Base-by-base conservation (phyloP, 495 filamentous ascomycete genomes). In the Cercophora samala region DNA sequence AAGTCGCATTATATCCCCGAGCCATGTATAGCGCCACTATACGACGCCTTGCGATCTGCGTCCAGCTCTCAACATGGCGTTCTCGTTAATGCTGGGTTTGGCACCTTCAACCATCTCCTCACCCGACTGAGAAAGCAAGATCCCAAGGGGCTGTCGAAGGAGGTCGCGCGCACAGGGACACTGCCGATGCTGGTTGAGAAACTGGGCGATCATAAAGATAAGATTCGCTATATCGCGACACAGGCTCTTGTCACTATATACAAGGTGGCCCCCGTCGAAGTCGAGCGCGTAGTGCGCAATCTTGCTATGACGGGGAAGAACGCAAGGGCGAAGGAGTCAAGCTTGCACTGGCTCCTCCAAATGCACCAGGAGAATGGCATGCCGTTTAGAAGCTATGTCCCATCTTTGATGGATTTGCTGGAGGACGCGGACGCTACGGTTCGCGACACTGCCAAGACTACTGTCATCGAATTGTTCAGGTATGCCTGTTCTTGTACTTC, bases 381-480 rank as follows among this genome's bases (percentile, higher is more conserved):
- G 69, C 86, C 88, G 60, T 96, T 97, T 78, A 88, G 91, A 58
- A 79, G 82, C 70, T 96, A 93, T 77, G 92, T 96, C 0, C 89
- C 92, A 4, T 85, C 83, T 9, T 79, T 98, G 60, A 93, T 97
- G 74, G 88, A 91, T 58, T 84, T 92, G 67, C 80, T 98, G 25
- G 94, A 98, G 76, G 92, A 97, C 77, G 89, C 93, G 8, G 95
- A 97, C 75, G 88, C 88, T 60, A 86, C 85, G 72, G 93, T 98
- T 59, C 86, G 94, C 75, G 92, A 97, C 66, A 83, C 85, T 37
- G 91, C 94, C 26, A 96, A 96, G 78, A 78, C 81, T 22, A 88
- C 90, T 1, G 86, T 96, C 53, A 88, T 97, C 53, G 90, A 93
- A 65, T 82, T 98, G 22, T 98, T 98, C 75, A 83, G 81, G 91